Conservation (phyloP, 2,329 filamentous ascomycete genomes). For the Mycosphaerella arachidis region DNA sequence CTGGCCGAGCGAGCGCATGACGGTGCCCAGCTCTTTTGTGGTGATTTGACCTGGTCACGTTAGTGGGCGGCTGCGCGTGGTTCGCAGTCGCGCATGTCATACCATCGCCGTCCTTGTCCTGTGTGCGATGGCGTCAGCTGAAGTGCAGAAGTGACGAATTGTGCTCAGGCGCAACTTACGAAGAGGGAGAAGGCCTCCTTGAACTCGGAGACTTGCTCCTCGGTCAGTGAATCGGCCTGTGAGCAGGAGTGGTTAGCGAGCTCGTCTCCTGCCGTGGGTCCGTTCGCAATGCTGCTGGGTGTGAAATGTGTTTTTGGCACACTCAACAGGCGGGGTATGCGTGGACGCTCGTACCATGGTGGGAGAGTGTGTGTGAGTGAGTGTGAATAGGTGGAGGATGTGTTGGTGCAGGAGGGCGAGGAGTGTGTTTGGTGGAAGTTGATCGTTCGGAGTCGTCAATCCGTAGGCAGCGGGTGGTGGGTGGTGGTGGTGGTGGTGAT, state of each 20-base stretch:
- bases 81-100: conserved; percentile 12
- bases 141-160: conserved; percentile 1
- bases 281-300: conserved; percentile 4
- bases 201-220: conserved; percentile 99
- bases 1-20: conserved; percentile 61
- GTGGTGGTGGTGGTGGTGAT: not conserved
- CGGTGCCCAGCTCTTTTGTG: conserved; percentile 58
- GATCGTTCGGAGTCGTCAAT: too few relatives aligned
- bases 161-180: conserved; percentile 59
- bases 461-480: not conserved
- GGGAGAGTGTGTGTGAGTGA: conserved; percentile 6
- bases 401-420: not conserved
- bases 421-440: not conserved
- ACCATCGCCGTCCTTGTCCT: conserved; percentile 59
- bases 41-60: conserved; percentile 54
- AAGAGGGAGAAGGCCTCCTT: conserved; percentile 99
- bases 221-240: conserved; percentile 95
- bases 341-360: conserved; percentile 26
- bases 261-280: not conserved
- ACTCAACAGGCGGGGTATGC: conserved; percentile 20
- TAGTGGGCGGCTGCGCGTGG: not conserved
- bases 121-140: conserved; percentile 25
- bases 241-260: conserved; percentile 13
- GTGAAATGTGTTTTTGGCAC: conserved; percentile 3
- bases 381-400: not conserved